These are phyloP conservation scores for Neurospora tetrasperma DNA, from an alignment of 495 filamentous ascomycete species.

Conservation along the genomic window DNA sequence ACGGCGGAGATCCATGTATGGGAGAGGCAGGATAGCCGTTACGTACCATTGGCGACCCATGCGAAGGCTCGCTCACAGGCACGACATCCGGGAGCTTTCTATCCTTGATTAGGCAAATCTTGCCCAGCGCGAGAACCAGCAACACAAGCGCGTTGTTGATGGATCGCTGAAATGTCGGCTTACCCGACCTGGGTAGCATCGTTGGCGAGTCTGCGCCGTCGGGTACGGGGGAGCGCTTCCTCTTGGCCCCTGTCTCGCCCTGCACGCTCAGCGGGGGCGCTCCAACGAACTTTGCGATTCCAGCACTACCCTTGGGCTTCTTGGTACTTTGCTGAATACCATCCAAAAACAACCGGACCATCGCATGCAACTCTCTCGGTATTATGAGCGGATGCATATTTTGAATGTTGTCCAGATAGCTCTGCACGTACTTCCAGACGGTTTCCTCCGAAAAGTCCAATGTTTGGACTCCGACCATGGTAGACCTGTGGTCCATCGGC, in stretches of 20 bases:
- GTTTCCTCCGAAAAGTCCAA: slow-evolving; percentile 54
- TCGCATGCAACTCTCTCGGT: slow-evolving; percentile 36
- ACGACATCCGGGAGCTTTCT: slow-evolving; percentile 51
- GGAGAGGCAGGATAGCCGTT: slow-evolving; percentile 40
- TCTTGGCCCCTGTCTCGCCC: slow-evolving; percentile 42
- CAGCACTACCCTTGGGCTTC: slow-evolving; percentile 10
- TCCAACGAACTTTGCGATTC: slow-evolving; percentile 21
- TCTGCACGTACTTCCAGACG: slow-evolving; percentile 52
- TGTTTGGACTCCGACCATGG: slow-evolving; percentile 41
- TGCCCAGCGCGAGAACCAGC: slow-evolving; percentile 75
- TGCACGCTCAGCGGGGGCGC: slow-evolving; percentile 6
- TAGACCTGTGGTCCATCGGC: slow-evolving; percentile 33
- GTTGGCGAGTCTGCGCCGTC: slow-evolving; percentile 25
- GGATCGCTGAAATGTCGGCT: slow-evolving; percentile 42
- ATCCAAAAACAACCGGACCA: slow-evolving; percentile 41
- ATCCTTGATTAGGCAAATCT: slow-evolving; percentile 59
- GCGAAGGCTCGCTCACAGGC: slow-evolving; percentile 30
- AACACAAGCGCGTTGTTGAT: slow-evolving; percentile 69
- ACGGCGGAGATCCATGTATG: slow-evolving; percentile 38
- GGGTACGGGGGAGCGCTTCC: slow-evolving; percentile 43
- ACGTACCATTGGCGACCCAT: slow-evolving; percentile 35
- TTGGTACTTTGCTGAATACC: slow-evolving; percentile 22
- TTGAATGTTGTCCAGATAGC: slow-evolving; percentile 72
- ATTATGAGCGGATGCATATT: slow-evolving; percentile 81
- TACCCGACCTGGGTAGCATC: slow-evolving; percentile 23